These are phyloP conservation scores for Pachysandra terminalis DNA, from an alignment of 164 flowering plant genomes.

Conservation along the genomic window DNA sequence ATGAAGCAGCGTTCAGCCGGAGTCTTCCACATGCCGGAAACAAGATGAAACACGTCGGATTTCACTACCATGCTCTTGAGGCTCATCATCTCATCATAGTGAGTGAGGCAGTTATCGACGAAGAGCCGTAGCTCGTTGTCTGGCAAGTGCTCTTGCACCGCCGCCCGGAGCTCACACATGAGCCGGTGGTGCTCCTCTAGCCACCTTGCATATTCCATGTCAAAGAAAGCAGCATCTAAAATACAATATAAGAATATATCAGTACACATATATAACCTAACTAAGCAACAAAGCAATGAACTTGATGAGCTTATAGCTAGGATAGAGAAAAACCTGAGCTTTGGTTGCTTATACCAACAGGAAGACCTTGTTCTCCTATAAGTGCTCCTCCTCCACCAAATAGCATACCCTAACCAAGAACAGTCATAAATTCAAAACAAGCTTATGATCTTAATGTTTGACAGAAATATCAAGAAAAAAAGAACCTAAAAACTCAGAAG, in stretches of 20 bases:
- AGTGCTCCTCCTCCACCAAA: constrained; percentile 63
- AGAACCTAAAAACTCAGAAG: neutral
- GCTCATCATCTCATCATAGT: constrained; percentile 62
- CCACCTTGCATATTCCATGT: constrained; percentile 95
- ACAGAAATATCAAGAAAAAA: neutral
- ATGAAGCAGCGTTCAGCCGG: constrained; percentile 97
- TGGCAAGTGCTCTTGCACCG: constrained; percentile 79
- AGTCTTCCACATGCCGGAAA: constrained; percentile 96
- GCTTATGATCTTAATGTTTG: neutral
- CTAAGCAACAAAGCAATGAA: neutral
- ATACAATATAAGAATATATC: neutral
- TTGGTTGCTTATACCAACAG: constrained; percentile 40
- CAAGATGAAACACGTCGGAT: constrained; percentile 81
- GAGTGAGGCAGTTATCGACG: constrained; percentile 77
- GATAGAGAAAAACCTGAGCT: constrained; percentile 48
- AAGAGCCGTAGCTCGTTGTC: constrained; percentile 77
- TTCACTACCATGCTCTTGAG: constrained; percentile 73
- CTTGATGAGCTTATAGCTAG: neutral
- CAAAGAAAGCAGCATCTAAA: constrained; percentile 75
- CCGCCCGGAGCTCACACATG: constrained; percentile 85
- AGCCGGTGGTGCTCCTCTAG: constrained; percentile 88
- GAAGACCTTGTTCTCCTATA: constrained; percentile 55
- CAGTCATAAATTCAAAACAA: no score
- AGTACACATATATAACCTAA: no score
- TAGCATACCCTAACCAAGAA: constrained; percentile 55